Evolutionary conservation across 139 green algal species (phyloP).

Genomic region (Marvania coccoides): DNA sequence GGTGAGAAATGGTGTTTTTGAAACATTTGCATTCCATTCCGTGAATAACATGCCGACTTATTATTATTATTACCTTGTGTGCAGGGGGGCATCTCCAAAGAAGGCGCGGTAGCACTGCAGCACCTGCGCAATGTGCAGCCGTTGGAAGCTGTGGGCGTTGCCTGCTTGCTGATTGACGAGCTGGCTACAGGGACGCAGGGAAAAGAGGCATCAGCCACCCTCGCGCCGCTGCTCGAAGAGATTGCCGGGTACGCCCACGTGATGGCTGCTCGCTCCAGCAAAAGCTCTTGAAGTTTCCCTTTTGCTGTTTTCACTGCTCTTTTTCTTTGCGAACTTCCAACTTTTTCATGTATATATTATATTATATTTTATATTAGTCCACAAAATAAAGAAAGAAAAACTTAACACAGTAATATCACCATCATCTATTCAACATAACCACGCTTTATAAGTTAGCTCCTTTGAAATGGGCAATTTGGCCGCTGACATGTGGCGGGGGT

Average conservation of each 20-base stretch:
- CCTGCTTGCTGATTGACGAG: not conserved
- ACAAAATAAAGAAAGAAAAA: not conserved
- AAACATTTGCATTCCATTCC: no score
- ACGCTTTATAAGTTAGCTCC: no score
- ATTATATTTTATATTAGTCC: not conserved
- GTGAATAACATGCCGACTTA: no score
- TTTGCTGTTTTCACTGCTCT: no score
- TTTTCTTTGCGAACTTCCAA: not conserved
- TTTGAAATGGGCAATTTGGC: not conserved
- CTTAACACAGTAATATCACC: not conserved
- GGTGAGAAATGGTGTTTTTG: not conserved
- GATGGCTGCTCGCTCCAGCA: not conserved
- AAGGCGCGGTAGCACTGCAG: not conserved
- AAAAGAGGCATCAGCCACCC: not conserved
- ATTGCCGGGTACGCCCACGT: not conserved
- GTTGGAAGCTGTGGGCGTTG: not conserved
- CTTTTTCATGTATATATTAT: not conserved
- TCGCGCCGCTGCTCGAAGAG: not conserved
- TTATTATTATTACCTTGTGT: not conserved
- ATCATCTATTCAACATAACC: not conserved
- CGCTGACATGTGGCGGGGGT: conserved; percentile 35
- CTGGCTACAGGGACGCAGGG: not conserved
- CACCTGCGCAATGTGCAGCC: not conserved
- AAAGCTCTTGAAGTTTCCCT: not conserved
- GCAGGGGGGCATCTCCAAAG: not conserved